Base-by-base conservation (phyloP, 805 yeast species). In the Pichia cabralensis region DNA sequence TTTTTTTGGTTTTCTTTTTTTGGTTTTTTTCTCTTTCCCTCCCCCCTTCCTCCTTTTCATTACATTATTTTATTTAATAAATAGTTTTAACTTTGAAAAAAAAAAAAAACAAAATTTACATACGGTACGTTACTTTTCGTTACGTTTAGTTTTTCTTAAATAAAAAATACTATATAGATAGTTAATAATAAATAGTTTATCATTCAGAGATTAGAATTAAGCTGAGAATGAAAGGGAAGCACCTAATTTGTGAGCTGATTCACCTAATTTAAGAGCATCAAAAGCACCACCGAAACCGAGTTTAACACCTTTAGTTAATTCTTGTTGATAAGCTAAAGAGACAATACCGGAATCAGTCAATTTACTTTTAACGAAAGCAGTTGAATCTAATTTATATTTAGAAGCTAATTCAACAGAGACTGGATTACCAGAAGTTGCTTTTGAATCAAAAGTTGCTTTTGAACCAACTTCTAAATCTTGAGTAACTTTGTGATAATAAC, bases 161-260 rank as follows among this genome's bases (percentile, higher is more conserved):
- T n/a, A n/a, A n/a, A n/a, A n/a, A n/a, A n/a, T n/a, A n/a, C n/a
- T n/a, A n/a, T n/a, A n/a, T n/a, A n/a, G n/a, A n/a, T n/a, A n/a
- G n/a, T n/a, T n/a, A n/a, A n/a, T n/a, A n/a, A n/a, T n/a, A n/a
- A n/a, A n/a, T n/a, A n/a, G n/a, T n/a, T n/a, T n/a, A n/a, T n/a
- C n/a, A n/a, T n/a, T n/a, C n/a, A n/a, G n/a, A n/a, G n/a, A n/a
- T n/a, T n/a, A n/a, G n/a, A 16, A 15, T 63, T 79, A 89, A 62
- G 95, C 94, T 52, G 94, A 67, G 72, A 89, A 89, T 47, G 95
- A 74, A 63, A 92, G 74, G 38, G 95, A 84, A 69, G 85, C 74
- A 66, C 98, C 98, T 56, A 92, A 73, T 77, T 92, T 88, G 79
- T 92, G 98, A 57, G 92, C 95, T 47, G 96, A 84, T 73, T 88